Evolutionary conservation across 2,329 filamentous ascomycete genomes (phyloP), one percentile per base, ranked within the genome.

Genomic region (Xenoacremonium recifei): DNA sequence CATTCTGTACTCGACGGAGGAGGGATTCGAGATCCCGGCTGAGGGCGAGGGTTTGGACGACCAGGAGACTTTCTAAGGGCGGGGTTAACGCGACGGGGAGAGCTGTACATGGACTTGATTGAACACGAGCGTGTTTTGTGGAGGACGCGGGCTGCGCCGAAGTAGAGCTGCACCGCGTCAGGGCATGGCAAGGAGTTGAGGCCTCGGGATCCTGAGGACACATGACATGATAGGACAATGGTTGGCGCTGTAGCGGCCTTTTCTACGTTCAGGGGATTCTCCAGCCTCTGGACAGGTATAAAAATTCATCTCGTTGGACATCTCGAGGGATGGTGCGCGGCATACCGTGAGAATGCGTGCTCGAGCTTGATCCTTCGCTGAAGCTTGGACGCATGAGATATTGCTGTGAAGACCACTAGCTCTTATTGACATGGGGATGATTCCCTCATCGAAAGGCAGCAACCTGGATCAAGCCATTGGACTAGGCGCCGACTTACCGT

Each of bases 1-100:
- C 23, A 97, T 97, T 63, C 77, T 99, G 51, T 99, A 99, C 77
- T 96, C 90, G 48, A 99, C 93, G 48, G 93, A 99, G 77, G 84
- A 87, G 55, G 84, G 85, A 23, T 95, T 95, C 60, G 90, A 95
- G 74, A 95, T 96, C 59, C 90, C 90, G 5, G 82, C 84, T 37
- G 88, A 93, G 65, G 80, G 74, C 17, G 85, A 90, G 58, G 80
- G 69, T 15, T 67, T 81, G 44, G 84, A 84, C 51, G 87, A 91
- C 63, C 85, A 91, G 66, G 87, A 93, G 78, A 90, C 86, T 40
- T 89, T 89, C 60, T 89, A 68, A 59, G 36, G n/a, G n/a, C n/a
- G n/a, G 25, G 21, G 19, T 35, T 39, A 23, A 49, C 47, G 45
- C 25, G 43, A 25, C 44, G 42, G 38, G 23, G 17, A 36, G 21